A percentile compares a stretch with the other conserved stretches of the same genome.
phyloP scores from a whole-genome alignment of 2,329 filamentous ascomycete species.

The Ophiocordyceps camponoti-rufipedis region DNA sequence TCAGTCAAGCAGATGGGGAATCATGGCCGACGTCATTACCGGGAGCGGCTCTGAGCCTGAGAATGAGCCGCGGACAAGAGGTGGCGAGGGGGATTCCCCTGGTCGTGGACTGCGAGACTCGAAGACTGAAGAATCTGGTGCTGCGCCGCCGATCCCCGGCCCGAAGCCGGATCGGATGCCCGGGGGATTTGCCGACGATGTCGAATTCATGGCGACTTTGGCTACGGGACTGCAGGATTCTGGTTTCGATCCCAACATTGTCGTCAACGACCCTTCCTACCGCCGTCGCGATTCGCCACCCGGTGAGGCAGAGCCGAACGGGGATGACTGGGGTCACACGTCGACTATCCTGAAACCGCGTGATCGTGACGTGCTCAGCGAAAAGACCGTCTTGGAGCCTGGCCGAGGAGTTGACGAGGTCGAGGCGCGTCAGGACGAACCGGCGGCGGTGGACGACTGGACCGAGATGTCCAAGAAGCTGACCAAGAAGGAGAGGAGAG shows the following conservation, averaged over 20 bases:
- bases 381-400: constrained; percentile 11
- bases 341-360: constrained; percentile 27
- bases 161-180: constrained; percentile 44
- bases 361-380: not conserved
- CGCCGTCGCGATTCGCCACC: constrained; percentile 46
- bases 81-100: constrained; percentile 4
- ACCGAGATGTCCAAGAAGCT: constrained; percentile 12
- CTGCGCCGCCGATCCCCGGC: constrained; percentile 32
- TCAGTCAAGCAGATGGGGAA: constrained; percentile 30
- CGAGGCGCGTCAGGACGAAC: constrained; percentile 19
- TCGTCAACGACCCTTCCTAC: constrained; percentile 47
- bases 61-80: constrained; percentile 13
- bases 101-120: constrained; percentile 5
- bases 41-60: constrained; percentile 19
- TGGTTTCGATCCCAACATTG: constrained; percentile 53
- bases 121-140: constrained; percentile 19
- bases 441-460: constrained; percentile 8
- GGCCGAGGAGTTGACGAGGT: constrained; percentile 31
- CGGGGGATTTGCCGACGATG: constrained; percentile 46
- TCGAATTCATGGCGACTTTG: constrained; percentile 51
- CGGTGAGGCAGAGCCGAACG: constrained; percentile 30
- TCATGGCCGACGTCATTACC: constrained; percentile 30
- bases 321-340: constrained; percentile 24
- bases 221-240: constrained; percentile 51
- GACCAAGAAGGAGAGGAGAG: constrained; percentile 31